These are phyloP conservation scores for Hymenoscyphus albidus DNA, from an alignment of 2,329 filamentous ascomycete species.

Conservation along the genomic window DNA sequence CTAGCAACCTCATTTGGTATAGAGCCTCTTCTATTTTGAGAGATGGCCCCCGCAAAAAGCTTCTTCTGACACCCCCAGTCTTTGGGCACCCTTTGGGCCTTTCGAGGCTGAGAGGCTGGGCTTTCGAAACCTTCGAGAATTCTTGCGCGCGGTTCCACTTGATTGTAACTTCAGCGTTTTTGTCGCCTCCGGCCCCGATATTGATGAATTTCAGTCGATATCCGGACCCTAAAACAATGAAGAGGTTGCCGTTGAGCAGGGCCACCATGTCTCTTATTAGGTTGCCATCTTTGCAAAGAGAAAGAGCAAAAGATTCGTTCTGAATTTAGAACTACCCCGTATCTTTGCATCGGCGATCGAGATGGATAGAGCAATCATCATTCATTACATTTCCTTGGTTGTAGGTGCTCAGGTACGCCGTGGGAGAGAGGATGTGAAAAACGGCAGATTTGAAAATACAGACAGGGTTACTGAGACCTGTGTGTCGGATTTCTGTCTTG, in stretches of 20 bases:
- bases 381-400: neutral
- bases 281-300: too few relatives aligned
- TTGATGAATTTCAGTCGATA: neutral
- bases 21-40: slow-evolving; percentile 1
- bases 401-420: neutral
- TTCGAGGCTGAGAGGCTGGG: neutral
- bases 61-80: neutral
- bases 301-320: neutral
- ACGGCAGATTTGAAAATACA: neutral
- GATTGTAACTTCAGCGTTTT: neutral
- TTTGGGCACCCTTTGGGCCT: neutral
- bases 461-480: neutral
- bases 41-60: neutral
- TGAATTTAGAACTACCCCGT: neutral
- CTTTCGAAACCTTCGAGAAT: neutral
- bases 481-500: neutral
- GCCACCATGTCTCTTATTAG: too few relatives aligned
- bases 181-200: neutral
- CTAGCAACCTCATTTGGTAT: slow-evolving; percentile 1
- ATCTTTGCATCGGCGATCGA: neutral
- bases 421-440: neutral
- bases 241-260: neutral
- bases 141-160: neutral
- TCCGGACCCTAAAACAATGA: neutral
- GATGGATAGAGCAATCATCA: neutral